Conservation (phyloP, 2,329 filamentous ascomycete species). For the Fusarium tricinctum region DNA sequence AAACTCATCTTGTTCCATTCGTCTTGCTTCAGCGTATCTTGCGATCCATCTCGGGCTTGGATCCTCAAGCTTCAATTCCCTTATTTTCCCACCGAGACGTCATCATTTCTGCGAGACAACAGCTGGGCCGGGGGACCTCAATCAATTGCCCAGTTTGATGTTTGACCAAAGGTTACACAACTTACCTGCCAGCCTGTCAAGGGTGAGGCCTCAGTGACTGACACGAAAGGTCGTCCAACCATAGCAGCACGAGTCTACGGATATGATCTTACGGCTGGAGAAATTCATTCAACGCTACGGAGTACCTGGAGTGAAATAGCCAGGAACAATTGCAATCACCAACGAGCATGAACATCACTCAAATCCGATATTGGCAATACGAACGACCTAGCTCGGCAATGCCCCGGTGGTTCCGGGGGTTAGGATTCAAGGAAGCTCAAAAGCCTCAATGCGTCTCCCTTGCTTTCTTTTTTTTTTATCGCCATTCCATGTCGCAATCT, state of each 20-base stretch:
- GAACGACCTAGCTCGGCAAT: slow-evolving; percentile 13
- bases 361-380: slow-evolving; percentile 21
- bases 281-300: neutral
- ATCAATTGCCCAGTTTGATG: slow-evolving; percentile 1
- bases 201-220: neutral
- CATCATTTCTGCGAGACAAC: slow-evolving; percentile 31
- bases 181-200: slow-evolving; percentile 3
- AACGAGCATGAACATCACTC: slow-evolving; percentile 15
- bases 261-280: neutral
- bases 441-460: slow-evolving; percentile 18
- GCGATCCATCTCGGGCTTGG: slow-evolving; percentile 20
- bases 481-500: slow-evolving; percentile 14
- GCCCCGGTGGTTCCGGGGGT: slow-evolving; percentile 24
- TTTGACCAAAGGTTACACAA: slow-evolving; percentile 11
- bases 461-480: slow-evolving; percentile 9
- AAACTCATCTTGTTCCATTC: slow-evolving; percentile 43
- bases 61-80: slow-evolving; percentile 26
- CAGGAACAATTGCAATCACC: neutral
- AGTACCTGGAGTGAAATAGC: neutral
- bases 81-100: slow-evolving; percentile 27
- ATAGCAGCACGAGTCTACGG: neutral
- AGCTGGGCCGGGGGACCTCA: neutral
- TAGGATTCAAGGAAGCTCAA: slow-evolving; percentile 2
- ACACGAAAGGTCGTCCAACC: neutral
- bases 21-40: slow-evolving; percentile 39